A percentile compares a stretch with the other conserved stretches of the same genome.
phyloP scores from a whole-genome alignment of 768 basidiomycete genomes.

The Phaeotremella skinneri region DNA sequence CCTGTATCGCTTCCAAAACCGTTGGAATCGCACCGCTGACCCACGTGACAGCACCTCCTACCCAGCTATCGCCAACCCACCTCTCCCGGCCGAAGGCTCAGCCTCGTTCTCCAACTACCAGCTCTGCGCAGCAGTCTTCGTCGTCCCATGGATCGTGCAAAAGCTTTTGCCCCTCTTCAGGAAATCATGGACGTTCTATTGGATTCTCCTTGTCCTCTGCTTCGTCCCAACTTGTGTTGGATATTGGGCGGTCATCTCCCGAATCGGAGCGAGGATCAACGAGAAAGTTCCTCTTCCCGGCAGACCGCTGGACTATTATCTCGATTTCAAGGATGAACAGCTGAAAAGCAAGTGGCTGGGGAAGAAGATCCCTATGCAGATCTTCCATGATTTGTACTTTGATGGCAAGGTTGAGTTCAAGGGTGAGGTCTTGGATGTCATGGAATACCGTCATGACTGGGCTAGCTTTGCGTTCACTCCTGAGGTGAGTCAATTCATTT shows the following conservation, averaged over 20 bases:
- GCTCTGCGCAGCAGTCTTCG: slow-evolving; percentile 71
- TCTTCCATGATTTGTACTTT: slow-evolving; percentile 96
- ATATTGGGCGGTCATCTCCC: slow-evolving; percentile 88
- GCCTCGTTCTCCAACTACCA: slow-evolving; percentile 56
- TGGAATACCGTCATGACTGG: slow-evolving; percentile 97
- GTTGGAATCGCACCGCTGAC: not conserved
- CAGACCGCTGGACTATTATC: slow-evolving; percentile 82
- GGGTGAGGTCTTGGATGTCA: slow-evolving; percentile 89
- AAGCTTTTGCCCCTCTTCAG: slow-evolving; percentile 75
- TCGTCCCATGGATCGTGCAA: slow-evolving; percentile 81
- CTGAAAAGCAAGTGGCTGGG: slow-evolving; percentile 64
- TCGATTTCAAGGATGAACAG: slow-evolving; percentile 79
- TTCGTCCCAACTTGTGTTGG: slow-evolving; percentile 73
- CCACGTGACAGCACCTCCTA: not conserved
- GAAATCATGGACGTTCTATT: slow-evolving; percentile 79
- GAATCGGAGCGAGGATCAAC: slow-evolving; percentile 70
- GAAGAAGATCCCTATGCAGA: slow-evolving; percentile 95
- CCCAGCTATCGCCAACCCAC: slow-evolving; percentile 46
- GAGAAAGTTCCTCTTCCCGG: slow-evolving; percentile 81
- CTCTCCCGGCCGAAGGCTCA: slow-evolving; percentile 52
- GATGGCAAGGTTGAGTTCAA: slow-evolving; percentile 95
- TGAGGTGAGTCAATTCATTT: slow-evolving; percentile 55
- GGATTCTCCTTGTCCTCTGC: slow-evolving; percentile 71
- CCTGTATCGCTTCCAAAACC: not conserved
- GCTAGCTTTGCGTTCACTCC: slow-evolving; percentile 84